Base-by-base conservation (phyloP, 2,329 filamentous ascomycete genomes). In the Fusarium paranaense region DNA sequence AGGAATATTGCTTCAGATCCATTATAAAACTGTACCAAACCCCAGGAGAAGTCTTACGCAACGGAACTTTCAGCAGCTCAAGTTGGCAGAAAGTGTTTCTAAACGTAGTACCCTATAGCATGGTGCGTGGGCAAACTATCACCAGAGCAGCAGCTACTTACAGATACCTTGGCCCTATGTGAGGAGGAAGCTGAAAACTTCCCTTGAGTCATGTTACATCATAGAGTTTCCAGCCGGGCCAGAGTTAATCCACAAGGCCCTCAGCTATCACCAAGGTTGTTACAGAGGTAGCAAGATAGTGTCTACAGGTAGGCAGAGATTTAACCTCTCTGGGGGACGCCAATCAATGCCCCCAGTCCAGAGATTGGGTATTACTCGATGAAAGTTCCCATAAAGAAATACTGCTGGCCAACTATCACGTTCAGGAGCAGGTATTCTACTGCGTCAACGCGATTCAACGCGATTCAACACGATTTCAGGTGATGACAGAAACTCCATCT, bases 1-100 rank as follows among this genome's bases (percentile, higher is more conserved):
- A 50, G 16, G 16, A 18, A 18, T 50, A 30, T 52, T n/a, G 6
- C 25, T 30, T 30, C 8, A 30, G 22, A 52, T 52, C 13, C 5
- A n/a, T 2, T 1, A 13, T 0, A 25, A n/a, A 13, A 5, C 25
- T 30, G 7, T 30, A 1, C 11, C 10, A n/a, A 1, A n/a, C 2
- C 14, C 8, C 5, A 27, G 14, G 9, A 50, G 5, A 10, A 50
- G 1, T 6, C 14, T 50, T 8, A 50, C 7, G 9, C 2, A 25
- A 27, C 4, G 22, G 8, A 27, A 1, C 22, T 6, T 18, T 11
- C 45, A 4, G 14, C 8, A 18, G 22, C 22, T 27, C 45, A 50
- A 18, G 1, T 27, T 50, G 8, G 2, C 22, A 50, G 22, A 50
- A 6, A 16, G 16, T 11, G 14, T 18, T 47, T 47, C 5, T 10